Base-by-base conservation (phyloP, 2,329 filamentous ascomycete genomes). In the Exophiala spinifera region DNA sequence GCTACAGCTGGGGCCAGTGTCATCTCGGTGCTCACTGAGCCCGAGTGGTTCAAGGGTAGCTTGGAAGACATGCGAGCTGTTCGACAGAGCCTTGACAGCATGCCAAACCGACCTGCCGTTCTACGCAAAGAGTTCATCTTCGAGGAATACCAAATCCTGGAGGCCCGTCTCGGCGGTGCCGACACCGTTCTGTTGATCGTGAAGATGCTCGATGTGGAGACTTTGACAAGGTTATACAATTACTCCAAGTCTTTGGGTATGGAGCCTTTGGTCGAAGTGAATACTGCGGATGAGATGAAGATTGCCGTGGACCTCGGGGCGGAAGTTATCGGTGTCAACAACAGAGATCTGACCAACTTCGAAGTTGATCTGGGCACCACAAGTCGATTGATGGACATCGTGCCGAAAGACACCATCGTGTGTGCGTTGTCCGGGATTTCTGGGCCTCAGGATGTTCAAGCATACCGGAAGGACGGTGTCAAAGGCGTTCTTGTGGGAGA, bases 31-130 rank as follows among this genome's bases (percentile, higher is more conserved):
- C 81, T 99, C 44, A 99, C 94, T 0, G 94, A 99, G 72, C 94
- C 95, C 0, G 88, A 97, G 67, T 99, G 94, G 94, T 99, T 99
- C 79, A 97, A 96, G 74, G 94, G 94, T 45, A 95, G 88, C 71
- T 91, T 99, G 57, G 92, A 99, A 55, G 94, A 99, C 69, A 76
- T 99, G 50, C 84, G 88, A 56, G 84, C 87, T 31, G 94, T 97
- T 25, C 84, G 94, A 42, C 88, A 92, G 70, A 91, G 89, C 46
- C 76, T 99, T n/a, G 84, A 91, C 64, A 87, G 88, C 11, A 91
- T 99, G 86, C 86, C 89, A 1, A 95, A 96, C 69, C 82, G 94
- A 49, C 95, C 94, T 2, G 95, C 92, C 1, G 82, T 99, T 11
- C 76, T 99, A 25, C 85, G 95, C 20, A 99, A 99, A 69, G 94